Conservation (phyloP, 257 asterid species). For the Solanum chaucha region DNA sequence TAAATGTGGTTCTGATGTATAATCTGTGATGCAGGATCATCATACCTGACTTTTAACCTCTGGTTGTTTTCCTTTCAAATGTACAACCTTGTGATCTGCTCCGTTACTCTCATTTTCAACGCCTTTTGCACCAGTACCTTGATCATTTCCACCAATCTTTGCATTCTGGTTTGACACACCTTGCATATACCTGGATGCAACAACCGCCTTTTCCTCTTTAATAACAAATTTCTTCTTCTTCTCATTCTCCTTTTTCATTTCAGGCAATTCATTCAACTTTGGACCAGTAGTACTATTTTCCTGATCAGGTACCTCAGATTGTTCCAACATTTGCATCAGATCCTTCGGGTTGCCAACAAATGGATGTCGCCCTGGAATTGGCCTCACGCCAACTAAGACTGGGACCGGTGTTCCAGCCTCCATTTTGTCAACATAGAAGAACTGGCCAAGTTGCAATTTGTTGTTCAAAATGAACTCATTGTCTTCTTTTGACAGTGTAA, state of each 20-base stretch:
- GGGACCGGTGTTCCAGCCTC: conserved; percentile 77
- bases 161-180: conserved; percentile 26
- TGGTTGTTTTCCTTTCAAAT: conserved; percentile 30
- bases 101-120: conserved; percentile 23
- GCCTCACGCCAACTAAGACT: conserved; percentile 58
- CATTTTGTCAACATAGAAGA: conserved; percentile 71
- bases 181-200: conserved; percentile 79
- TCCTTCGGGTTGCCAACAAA: conserved; percentile 72
- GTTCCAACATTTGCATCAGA: conserved; percentile 66
- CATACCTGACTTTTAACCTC: conserved; percentile 65
- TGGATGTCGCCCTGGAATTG: conserved; percentile 77
- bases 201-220: conserved; percentile 68
- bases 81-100: conserved; percentile 21
- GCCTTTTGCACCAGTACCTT: neutral
- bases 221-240: conserved; percentile 39
- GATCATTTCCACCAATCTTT: conserved; percentile 22
- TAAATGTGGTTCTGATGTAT: neutral
- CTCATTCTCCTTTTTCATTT: conserved; percentile 20
- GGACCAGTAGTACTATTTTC: conserved; percentile 8
- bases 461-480: conserved; percentile 73
- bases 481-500: conserved; percentile 52
- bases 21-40: neutral
- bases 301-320: conserved; percentile 22
- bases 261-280: neutral
- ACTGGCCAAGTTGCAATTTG: conserved; percentile 83